phyloP scores from a whole-genome alignment of 2,329 filamentous ascomycete species.

The Ophiostoma sp. region DNA sequence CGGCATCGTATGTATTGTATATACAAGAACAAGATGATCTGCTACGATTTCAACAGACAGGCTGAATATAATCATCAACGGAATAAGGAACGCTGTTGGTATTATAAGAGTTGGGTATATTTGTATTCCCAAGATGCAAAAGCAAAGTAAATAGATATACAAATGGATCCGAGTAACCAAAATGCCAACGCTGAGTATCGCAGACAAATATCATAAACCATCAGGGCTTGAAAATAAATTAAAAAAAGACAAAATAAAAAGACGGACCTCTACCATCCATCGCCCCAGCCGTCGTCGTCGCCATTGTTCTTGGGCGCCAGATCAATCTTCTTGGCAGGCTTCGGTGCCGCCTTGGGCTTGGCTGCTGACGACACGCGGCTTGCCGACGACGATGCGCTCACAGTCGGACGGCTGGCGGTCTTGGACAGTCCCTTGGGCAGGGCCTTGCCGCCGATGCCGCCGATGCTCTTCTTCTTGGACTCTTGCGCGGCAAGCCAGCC shows the following conservation, averaged over 20 bases:
- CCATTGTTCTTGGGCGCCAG: constrained; percentile 58
- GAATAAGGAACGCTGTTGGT: not conserved
- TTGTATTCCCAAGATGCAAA: not conserved
- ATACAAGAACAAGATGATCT: not conserved
- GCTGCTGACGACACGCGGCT: constrained; percentile 35
- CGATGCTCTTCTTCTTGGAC: constrained; percentile 54
- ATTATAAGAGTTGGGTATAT: not conserved
- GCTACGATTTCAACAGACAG: not conserved
- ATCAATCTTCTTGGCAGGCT: constrained; percentile 62
- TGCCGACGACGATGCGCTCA: constrained; percentile 24
- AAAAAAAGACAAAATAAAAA: not conserved
- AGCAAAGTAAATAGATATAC: not conserved
- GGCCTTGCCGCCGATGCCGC: constrained; percentile 46
- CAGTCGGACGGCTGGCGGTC: constrained; percentile 20
- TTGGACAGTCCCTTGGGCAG: constrained; percentile 82
- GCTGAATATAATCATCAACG: not conserved
- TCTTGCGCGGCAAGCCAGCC: constrained; percentile 83
- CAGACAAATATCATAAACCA: not conserved
- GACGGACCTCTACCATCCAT: constrained; percentile 57
- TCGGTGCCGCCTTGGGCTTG: constrained; percentile 48
- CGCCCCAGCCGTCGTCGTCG: constrained; percentile 59
- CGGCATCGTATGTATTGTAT: not conserved
- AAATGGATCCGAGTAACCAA: not conserved
- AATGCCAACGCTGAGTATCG: not conserved
- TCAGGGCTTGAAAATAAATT: not conserved